Conservation (phyloP, 192 early-diverging fungal genomes). For the Coemansia guatemalensis region DNA sequence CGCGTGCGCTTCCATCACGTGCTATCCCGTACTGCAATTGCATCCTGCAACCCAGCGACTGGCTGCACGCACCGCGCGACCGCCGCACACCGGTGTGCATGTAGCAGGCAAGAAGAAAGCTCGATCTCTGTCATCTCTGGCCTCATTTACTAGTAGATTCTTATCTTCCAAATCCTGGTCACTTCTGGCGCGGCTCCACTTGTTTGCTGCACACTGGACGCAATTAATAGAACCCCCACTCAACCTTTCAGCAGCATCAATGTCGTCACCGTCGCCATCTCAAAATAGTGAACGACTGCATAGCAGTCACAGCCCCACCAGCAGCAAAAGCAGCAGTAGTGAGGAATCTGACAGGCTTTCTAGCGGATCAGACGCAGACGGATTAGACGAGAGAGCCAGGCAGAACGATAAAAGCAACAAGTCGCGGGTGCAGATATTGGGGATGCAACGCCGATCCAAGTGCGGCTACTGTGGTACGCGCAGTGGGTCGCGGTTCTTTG, state of each 20-base stretch:
- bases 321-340: slow-evolving; percentile 4
- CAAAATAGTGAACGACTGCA: not conserved
- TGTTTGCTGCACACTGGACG: not conserved
- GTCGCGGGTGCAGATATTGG: slow-evolving; percentile 20
- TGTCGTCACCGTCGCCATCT: not conserved
- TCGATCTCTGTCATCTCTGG: not conserved
- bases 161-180: not conserved
- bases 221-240: not conserved
- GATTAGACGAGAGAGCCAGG: no score
- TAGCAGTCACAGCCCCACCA: not conserved
- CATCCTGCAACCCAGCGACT: not conserved
- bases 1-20: not conserved
- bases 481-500: slow-evolving; percentile 18
- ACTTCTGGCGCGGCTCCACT: not conserved
- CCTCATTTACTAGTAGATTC: not conserved
- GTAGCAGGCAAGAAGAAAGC: not conserved
- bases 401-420: not conserved
- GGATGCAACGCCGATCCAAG: slow-evolving; percentile 27
- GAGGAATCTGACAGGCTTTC: not conserved
- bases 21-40: not conserved
- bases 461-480: slow-evolving; percentile 42
- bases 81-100: not conserved
- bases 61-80: not conserved
- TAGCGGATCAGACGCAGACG: not conserved
- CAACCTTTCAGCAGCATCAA: not conserved